phyloP scores from a whole-genome alignment of 2,329 filamentous ascomycete species.

The Trichoderma cornu-damae region DNA sequence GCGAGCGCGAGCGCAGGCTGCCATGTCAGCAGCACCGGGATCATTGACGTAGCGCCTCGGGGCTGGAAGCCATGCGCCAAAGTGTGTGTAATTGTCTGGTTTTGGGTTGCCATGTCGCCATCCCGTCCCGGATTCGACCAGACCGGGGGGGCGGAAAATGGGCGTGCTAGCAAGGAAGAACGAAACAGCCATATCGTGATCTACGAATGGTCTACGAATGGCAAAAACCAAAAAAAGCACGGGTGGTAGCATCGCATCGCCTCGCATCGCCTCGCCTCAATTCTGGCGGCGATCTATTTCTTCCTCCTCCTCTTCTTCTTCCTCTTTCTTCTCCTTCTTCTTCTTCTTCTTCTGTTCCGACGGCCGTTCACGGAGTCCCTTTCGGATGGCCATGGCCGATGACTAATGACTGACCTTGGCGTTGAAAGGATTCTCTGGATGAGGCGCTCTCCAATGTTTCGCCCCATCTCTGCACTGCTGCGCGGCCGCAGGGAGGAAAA shows the following conservation, averaged over 20 bases:
- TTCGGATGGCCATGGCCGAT: neutral
- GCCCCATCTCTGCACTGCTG: neutral
- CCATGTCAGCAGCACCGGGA: neutral
- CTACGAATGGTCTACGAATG: neutral
- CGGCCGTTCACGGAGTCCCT: neutral
- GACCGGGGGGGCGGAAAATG: neutral
- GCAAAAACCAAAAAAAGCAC: neutral
- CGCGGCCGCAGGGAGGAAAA: neutral
- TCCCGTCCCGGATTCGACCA: constrained; percentile 3
- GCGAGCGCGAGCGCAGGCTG: neutral
- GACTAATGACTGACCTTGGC: neutral
- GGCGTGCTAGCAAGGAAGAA: neutral
- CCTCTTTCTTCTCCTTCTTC: too few species aligned
- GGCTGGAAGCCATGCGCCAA: neutral
- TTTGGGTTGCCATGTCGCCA: neutral
- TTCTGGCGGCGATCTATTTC: constrained; percentile 1
- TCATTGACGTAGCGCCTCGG: constrained; percentile 2
- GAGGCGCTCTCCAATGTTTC: neutral
- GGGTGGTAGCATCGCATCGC: neutral
- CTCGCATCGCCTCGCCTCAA: too few species aligned
- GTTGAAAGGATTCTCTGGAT: neutral
- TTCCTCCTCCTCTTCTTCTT: neutral
- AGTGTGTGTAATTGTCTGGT: constrained; percentile 1
- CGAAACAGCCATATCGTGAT: neutral
- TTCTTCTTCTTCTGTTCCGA: neutral